phyloP scores from a whole-genome alignment of 2,329 filamentous ascomycete genomes.

The Fusarium citri region DNA sequence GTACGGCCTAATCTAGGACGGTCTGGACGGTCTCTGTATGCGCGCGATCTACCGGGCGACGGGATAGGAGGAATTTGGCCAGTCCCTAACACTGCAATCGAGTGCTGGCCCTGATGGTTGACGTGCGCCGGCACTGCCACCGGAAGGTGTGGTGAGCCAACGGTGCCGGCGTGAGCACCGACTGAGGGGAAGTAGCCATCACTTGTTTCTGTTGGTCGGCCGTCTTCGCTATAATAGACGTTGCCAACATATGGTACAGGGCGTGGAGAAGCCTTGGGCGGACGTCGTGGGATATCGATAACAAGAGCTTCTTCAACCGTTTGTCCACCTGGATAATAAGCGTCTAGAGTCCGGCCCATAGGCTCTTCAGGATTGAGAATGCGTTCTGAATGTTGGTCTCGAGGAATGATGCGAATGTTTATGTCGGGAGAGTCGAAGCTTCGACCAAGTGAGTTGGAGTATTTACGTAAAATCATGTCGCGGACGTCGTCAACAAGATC shows the following conservation, averaged over 20 bases:
- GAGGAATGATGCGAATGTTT: slow-evolving; percentile 78
- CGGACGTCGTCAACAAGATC: slow-evolving; percentile 95
- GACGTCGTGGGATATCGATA: slow-evolving; percentile 86
- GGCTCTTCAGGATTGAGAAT: slow-evolving; percentile 86
- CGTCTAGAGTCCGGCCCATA: slow-evolving; percentile 80
- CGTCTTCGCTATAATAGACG: slow-evolving; percentile 72
- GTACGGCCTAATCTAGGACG: slow-evolving; percentile 74
- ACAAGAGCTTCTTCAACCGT: slow-evolving; percentile 88
- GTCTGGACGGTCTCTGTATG: slow-evolving; percentile 66
- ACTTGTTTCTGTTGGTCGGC: slow-evolving; percentile 73
- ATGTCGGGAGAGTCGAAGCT: slow-evolving; percentile 93
- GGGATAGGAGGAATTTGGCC: slow-evolving; percentile 84
- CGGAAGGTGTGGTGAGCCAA: slow-evolving; percentile 56
- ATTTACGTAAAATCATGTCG: slow-evolving; percentile 92
- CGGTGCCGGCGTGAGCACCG: slow-evolving; percentile 55
- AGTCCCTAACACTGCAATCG: slow-evolving; percentile 83
- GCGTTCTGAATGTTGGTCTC: slow-evolving; percentile 75
- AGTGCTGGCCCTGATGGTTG: slow-evolving; percentile 60
- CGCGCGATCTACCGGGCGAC: slow-evolving; percentile 76
- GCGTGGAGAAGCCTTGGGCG: slow-evolving; percentile 78
- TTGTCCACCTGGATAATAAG: slow-evolving; percentile 88
- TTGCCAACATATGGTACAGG: slow-evolving; percentile 52
- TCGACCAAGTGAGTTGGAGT: slow-evolving; percentile 89
- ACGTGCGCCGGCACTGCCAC: slow-evolving; percentile 54
- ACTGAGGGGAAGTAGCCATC: slow-evolving; percentile 86